phyloP scores from a whole-genome alignment of 768 basidiomycete species.

The Russula foetens region DNA sequence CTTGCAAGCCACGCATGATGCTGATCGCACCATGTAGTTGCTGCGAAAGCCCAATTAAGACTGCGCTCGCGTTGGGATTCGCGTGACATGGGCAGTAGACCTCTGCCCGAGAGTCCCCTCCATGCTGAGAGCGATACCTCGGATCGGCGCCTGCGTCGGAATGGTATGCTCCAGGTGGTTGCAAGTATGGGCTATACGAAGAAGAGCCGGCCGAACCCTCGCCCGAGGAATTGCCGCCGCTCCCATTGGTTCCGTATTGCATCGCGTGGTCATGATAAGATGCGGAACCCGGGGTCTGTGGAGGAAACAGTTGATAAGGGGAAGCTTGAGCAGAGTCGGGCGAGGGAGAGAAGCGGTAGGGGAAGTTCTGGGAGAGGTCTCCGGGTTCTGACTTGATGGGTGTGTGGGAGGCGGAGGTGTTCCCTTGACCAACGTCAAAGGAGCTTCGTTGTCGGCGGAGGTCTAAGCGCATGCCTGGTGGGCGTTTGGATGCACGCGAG shows the following conservation, averaged over 20 bases:
- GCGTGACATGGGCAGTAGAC: slow-evolving; percentile 17
- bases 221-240: slow-evolving; percentile 9
- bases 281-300: slow-evolving; percentile 2
- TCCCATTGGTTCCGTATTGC: slow-evolving; percentile 7
- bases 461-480: slow-evolving; percentile 24
- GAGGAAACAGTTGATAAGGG: slow-evolving; percentile 20
- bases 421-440: slow-evolving; percentile 22
- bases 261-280: slow-evolving; percentile 9
- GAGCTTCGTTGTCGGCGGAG: slow-evolving; percentile 23
- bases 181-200: slow-evolving; percentile 21
- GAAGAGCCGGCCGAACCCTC: slow-evolving; percentile 19
- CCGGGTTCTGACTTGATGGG: slow-evolving; percentile 39
- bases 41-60: slow-evolving; percentile 15
- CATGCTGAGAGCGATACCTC: slow-evolving; percentile 11
- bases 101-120: slow-evolving; percentile 9
- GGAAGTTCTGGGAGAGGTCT: slow-evolving; percentile 17
- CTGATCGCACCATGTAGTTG: slow-evolving; percentile 16
- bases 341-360: slow-evolving; percentile 23
- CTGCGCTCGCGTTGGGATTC: slow-evolving; percentile 16
- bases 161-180: slow-evolving; percentile 8
- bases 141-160: slow-evolving; percentile 14
- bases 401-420: slow-evolving; percentile 32
- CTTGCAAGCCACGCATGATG: slow-evolving; percentile 17
- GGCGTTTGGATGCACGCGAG: slow-evolving; percentile 68
- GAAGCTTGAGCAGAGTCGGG: slow-evolving; percentile 21